Evolutionary conservation across 805 yeast species (phyloP).

Genomic region (Brettanomyces anomalus): DNA sequence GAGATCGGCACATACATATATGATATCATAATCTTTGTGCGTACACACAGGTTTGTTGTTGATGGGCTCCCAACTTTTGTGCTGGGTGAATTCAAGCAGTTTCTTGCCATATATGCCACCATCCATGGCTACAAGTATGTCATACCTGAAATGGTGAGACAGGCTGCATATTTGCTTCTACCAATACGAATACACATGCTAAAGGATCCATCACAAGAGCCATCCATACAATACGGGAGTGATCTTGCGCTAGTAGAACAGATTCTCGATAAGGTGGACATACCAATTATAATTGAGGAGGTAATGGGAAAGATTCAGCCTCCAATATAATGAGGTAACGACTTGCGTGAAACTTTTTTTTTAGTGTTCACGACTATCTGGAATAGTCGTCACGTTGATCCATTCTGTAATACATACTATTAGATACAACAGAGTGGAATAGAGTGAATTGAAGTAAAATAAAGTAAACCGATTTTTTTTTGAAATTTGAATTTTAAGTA

Average conservation of each 20-base stretch:
- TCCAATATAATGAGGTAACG: constrained; percentile 30
- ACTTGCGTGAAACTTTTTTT: neutral
- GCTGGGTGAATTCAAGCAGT: constrained; percentile 31
- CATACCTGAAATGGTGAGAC: constrained; percentile 43
- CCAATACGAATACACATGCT: constrained; percentile 35
- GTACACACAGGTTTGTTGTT: constrained; percentile 46
- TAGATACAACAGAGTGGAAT: too few relatives aligned
- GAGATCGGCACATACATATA: constrained; percentile 47
- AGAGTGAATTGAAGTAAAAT: too few relatives aligned
- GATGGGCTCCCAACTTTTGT: constrained; percentile 44
- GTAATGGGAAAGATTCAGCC: constrained; percentile 42
- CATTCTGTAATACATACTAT: neutral
- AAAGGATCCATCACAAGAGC: constrained; percentile 34
- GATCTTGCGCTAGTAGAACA: constrained; percentile 33
- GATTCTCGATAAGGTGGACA: constrained; percentile 36
- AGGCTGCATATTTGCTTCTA: constrained; percentile 38
- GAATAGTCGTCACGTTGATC: neutral
- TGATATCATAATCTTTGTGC: constrained; percentile 42
- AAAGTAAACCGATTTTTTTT: too few relatives aligned
- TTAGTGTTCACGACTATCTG: neutral
- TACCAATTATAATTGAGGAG: constrained; percentile 41
- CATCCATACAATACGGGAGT: constrained; percentile 48
- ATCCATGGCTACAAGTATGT: constrained; percentile 33
- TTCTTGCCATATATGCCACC: constrained; percentile 33
- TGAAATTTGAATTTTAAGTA: too few relatives aligned